Evolutionary conservation across 495 filamentous ascomycete genomes (phyloP), one percentile per base, ranked within the genome.

Genomic region (Aspergillus sclerotioniger): DNA sequence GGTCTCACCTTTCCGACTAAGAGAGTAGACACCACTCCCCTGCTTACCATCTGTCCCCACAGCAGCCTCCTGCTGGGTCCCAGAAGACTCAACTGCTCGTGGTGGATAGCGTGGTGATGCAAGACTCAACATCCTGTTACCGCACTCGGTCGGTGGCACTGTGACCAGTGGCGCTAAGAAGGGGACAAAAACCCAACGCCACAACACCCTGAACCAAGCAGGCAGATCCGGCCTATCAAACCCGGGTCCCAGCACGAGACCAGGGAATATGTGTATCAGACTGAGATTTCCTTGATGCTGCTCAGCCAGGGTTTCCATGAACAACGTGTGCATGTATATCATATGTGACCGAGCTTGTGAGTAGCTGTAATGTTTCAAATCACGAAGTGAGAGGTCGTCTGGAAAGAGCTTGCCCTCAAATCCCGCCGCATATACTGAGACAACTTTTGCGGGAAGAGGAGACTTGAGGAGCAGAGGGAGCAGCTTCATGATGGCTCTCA

Each of bases 321-420:
- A 56, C 29, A 33, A 35, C 0, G 54, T 56, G 17, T 56, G 54
- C 54, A 56, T 56, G 44, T 48, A 56, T n/a, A 32, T 21, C 54
- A 56, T 56, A 28, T 56, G 54, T 29, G 44, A 56, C 8, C 54
- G 43, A 16, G 54, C 54, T 20, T 37, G 54, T 3, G 44, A 35
- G 45, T 56, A 56, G 16, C 45, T 56, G 31, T 56, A 56, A n/a
- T 20, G 17, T 6, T 15, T 13, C 5, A 15, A 12, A 15, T 49
- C 33, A 15, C 54, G 54, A 7, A 56, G 54, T 10, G 54, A 56
- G 29, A 56, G 54, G 25, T 56, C 54, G 15, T 56, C 43, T 1
- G 54, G 29, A 17, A 25, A 56, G 7, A 56, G 44, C n/a, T 49
- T 56, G 10, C 13, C 31, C 37, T 56, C 54, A 16, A 33, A 48